These are phyloP conservation scores for Pseudonectria buxi DNA, from an alignment of 2,329 filamentous ascomycete species.

Conservation along the genomic window DNA sequence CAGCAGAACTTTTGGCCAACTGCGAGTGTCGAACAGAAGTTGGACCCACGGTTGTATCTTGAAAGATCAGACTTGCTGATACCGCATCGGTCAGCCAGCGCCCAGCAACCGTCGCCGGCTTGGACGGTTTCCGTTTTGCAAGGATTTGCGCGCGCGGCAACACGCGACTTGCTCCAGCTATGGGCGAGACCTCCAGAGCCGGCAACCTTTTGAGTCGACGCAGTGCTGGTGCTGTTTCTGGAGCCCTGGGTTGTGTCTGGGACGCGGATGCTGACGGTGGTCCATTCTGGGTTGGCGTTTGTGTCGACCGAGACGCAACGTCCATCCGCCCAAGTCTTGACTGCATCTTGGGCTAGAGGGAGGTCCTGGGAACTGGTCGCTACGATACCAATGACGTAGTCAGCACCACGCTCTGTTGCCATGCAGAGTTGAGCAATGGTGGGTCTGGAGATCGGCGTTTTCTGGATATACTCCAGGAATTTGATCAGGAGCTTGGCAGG, in stretches of 20 bases:
- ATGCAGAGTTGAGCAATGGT: slow-evolving; percentile 24
- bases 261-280: slow-evolving; percentile 12
- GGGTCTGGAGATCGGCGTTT: slow-evolving; percentile 6
- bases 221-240: slow-evolving; percentile 7
- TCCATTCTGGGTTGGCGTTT: no score
- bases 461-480: slow-evolving; percentile 8
- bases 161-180: no score
- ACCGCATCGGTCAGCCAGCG: slow-evolving; percentile 25
- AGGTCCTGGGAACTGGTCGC: slow-evolving; percentile 19
- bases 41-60: slow-evolving; percentile 23
- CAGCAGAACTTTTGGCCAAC: slow-evolving; percentile 14
- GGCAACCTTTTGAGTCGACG: no score
- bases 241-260: slow-evolving; percentile 4
- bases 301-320: slow-evolving; percentile 12
- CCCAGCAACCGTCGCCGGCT: slow-evolving; percentile 23
- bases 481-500: slow-evolving; percentile 8
- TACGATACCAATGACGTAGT: slow-evolving; percentile 25
- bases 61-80: slow-evolving; percentile 24
- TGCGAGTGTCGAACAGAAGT: slow-evolving; percentile 18
- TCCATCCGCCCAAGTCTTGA: slow-evolving; percentile 18
- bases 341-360: slow-evolving; percentile 18
- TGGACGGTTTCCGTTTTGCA: slow-evolving; percentile 14
- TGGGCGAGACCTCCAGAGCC: no score
- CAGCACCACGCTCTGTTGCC: slow-evolving; percentile 14
- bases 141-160: slow-evolving; percentile 9